Conservation (phyloP, 352 stramenopile genomes). For the Hyaloperonospora arabidopsidis region DNA sequence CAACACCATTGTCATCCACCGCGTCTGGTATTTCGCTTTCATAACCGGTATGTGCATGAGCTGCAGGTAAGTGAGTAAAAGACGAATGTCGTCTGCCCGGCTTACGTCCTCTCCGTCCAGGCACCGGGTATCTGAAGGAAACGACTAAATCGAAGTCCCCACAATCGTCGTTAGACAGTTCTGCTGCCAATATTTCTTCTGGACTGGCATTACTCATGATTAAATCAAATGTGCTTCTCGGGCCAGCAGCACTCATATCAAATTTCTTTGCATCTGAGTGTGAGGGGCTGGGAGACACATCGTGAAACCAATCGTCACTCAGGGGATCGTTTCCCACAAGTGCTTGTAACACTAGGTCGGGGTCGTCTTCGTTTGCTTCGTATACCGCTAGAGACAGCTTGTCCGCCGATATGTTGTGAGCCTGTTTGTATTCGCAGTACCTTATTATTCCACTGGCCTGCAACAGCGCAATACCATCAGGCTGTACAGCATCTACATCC, state of each 20-base stretch:
- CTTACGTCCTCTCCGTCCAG: constrained; percentile 8
- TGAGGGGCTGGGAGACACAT: constrained; percentile 14
- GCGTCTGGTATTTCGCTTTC: not conserved
- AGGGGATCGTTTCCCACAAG: constrained; percentile 32
- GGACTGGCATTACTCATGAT: constrained; percentile 27
- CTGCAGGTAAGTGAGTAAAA: constrained; percentile 5
- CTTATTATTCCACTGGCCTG: constrained; percentile 31
- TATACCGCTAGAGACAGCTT: constrained; percentile 31
- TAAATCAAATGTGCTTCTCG: constrained; percentile 21
- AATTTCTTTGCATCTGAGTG: constrained; percentile 4
- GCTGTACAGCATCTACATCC: constrained; percentile 5
- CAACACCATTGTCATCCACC: not conserved
- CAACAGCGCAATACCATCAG: constrained; percentile 24
- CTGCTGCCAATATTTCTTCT: constrained; percentile 32
- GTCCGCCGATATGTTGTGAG: constrained; percentile 21
- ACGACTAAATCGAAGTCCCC: constrained; percentile 26
- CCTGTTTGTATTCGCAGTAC: constrained; percentile 39
- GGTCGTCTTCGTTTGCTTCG: constrained; percentile 32
- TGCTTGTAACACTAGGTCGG: constrained; percentile 37
- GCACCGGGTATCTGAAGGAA: constrained; percentile 25
- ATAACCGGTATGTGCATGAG: not conserved
- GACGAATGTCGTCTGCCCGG: constrained; percentile 4
- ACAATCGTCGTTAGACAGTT: constrained; percentile 20
- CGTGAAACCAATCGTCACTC: constrained; percentile 39
- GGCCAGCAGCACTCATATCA: constrained; percentile 5